phyloP scores from a whole-genome alignment of 352 stramenopile species.

The Salisapilia sapeloensis region DNA sequence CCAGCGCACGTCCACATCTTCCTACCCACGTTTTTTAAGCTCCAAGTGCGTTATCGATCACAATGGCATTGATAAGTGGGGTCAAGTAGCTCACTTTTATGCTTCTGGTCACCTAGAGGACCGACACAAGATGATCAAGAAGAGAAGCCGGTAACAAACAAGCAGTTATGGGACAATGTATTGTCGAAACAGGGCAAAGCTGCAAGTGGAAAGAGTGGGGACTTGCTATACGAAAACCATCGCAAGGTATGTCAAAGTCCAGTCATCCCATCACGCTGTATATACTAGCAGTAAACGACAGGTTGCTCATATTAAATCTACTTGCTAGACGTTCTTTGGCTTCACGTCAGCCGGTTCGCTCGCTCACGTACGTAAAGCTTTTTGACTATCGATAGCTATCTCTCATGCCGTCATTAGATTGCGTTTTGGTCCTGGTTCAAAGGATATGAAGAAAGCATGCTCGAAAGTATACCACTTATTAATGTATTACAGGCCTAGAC shows the following conservation, averaged over 20 bases:
- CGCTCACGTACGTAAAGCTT: constrained; percentile 26
- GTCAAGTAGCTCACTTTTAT: too few relatives aligned
- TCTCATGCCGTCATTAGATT: constrained; percentile 47
- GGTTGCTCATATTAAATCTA: too few relatives aligned
- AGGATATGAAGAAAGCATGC: constrained; percentile 69
- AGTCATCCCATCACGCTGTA: neutral
- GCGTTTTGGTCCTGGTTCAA: constrained; percentile 82
- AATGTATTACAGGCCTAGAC: neutral
- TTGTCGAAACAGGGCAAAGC: constrained; percentile 34
- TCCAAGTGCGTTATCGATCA: too few relatives aligned
- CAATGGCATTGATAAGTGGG: too few relatives aligned
- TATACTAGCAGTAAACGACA: too few relatives aligned
- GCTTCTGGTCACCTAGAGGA: too few relatives aligned
- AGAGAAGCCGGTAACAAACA: constrained; percentile 42
- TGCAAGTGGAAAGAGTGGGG: constrained; percentile 24
- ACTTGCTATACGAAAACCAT: constrained; percentile 72
- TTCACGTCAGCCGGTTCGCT: constrained; percentile 61
- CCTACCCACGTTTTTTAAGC: too few relatives aligned
- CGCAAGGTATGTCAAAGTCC: constrained; percentile 29
- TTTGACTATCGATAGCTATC: neutral
- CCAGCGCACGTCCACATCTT: too few relatives aligned
- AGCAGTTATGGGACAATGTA: constrained; percentile 56
- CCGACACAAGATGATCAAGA: constrained; percentile 9
- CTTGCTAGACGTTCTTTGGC: constrained; percentile 69
- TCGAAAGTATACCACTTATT: constrained; percentile 30